Conservation (phyloP, 75 land plant genomes). For the Pinus taeda region DNA sequence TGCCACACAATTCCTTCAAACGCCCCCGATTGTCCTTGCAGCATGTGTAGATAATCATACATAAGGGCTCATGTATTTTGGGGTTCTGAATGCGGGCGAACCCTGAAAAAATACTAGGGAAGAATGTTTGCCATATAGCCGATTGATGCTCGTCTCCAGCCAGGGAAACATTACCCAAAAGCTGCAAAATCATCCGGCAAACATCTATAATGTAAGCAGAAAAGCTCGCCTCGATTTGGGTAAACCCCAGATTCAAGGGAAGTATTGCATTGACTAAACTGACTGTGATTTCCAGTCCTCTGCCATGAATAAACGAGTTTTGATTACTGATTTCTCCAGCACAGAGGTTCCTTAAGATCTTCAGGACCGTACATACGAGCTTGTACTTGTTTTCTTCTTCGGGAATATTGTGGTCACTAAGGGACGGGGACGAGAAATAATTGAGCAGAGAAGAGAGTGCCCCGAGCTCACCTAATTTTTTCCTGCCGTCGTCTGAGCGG, state of each 20-base stretch:
- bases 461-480: neutral
- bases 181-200: conserved; percentile 47
- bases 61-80: conserved; percentile 52
- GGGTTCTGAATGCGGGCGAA: conserved; percentile 32
- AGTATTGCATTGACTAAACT: neutral
- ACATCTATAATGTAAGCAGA: conserved; percentile 13
- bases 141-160: conserved; percentile 45
- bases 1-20: conserved; percentile 29
- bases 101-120: conserved; percentile 37
- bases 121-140: conserved; percentile 53
- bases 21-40: conserved; percentile 30
- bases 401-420: neutral
- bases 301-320: conserved; percentile 22
- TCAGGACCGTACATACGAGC: conserved; percentile 12
- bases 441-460: neutral
- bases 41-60: conserved; percentile 62
- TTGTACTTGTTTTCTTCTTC: neutral
- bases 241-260: neutral
- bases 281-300: conserved; percentile 26
- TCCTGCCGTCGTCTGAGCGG: neutral
- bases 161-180: conserved; percentile 52
- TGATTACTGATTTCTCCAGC: conserved; percentile 52
- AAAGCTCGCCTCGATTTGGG: neutral
- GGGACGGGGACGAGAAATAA: neutral
- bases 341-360: conserved; percentile 57